Conservation (phyloP, 345 rosid genomes). For the Pistacia vera region DNA sequence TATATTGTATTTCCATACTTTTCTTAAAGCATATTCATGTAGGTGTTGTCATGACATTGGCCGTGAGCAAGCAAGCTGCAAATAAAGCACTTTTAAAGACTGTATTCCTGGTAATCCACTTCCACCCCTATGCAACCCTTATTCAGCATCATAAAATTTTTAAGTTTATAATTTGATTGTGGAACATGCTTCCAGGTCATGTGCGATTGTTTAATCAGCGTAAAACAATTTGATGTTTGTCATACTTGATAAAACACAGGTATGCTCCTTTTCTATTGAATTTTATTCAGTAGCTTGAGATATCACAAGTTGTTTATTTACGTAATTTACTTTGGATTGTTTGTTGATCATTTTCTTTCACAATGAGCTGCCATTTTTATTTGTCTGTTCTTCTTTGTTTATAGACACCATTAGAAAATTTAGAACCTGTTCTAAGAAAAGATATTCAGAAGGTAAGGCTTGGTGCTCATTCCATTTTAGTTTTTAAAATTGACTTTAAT, state of each 20-base stretch:
- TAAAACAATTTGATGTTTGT: slow-evolving; percentile 95
- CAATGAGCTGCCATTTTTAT: slow-evolving; percentile 11
- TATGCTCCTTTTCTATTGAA: slow-evolving; percentile 31
- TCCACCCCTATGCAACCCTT: slow-evolving; percentile 20
- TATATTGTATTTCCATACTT: slow-evolving; percentile 15
- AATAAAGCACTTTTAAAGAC: slow-evolving; percentile 97
- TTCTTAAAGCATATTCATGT: slow-evolving; percentile 25
- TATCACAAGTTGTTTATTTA: background rate
- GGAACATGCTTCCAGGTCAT: slow-evolving; percentile 68
- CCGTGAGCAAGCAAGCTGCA: slow-evolving; percentile 95
- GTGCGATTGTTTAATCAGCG: slow-evolving; percentile 99
- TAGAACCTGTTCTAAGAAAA: slow-evolving; percentile 94
- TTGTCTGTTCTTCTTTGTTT: slow-evolving; percentile 20
- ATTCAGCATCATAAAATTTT: slow-evolving; percentile 14
- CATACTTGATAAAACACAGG: slow-evolving; percentile 97
- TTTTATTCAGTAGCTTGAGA: background rate
- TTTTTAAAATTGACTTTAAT: slow-evolving; percentile 11
- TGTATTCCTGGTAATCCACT: slow-evolving; percentile 79
- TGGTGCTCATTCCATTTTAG: slow-evolving; percentile 18
- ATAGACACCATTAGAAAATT: slow-evolving; percentile 93
- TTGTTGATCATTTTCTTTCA: background rate
- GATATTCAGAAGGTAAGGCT: slow-evolving; percentile 88
- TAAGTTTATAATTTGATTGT: slow-evolving; percentile 23
- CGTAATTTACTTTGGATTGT: background rate
- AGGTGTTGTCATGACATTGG: slow-evolving; percentile 99